These are phyloP conservation scores for Biscogniauxia marginata DNA, from an alignment of 2,329 filamentous ascomycete species.

Conservation along the genomic window DNA sequence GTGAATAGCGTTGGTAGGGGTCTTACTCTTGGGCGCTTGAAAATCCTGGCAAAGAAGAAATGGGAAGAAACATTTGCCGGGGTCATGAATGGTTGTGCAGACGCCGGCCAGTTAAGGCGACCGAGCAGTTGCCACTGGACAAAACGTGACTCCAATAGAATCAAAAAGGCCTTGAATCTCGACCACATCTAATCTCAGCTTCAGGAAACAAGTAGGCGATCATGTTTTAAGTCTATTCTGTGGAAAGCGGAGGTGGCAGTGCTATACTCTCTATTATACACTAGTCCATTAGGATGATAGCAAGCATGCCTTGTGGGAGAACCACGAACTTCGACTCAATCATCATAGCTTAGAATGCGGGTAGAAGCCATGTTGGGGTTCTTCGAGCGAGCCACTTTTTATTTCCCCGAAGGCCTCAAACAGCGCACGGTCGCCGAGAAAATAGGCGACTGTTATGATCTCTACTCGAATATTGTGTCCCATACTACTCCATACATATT, in stretches of 20 bases:
- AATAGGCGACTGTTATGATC: too few relatives aligned
- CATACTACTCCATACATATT: too few relatives aligned
- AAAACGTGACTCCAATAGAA: conserved; percentile 17
- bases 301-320: too few relatives aligned
- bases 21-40: conserved; percentile 16
- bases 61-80: conserved; percentile 12
- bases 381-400: too few relatives aligned
- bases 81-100: conserved; percentile 25
- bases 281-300: too few relatives aligned
- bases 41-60: conserved; percentile 7
- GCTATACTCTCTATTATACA: too few relatives aligned
- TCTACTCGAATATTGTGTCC: too few relatives aligned
- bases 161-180: background rate
- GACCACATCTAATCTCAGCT: background rate
- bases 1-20: conserved; percentile 2
- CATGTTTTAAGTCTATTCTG: background rate
- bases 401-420: too few relatives aligned
- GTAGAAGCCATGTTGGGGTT: too few relatives aligned
- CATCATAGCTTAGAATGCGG: too few relatives aligned
- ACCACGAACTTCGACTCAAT: too few relatives aligned
- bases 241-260: conserved; percentile 1
- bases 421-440: too few relatives aligned
- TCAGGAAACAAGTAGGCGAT: background rate
- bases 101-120: conserved; percentile 32
- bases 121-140: conserved; percentile 11